Percentiles rank a stretch among this genome's conserved stretches.
Conservation (phyloP, 345 rosid genomes). For the Brassica cretica region DNA sequence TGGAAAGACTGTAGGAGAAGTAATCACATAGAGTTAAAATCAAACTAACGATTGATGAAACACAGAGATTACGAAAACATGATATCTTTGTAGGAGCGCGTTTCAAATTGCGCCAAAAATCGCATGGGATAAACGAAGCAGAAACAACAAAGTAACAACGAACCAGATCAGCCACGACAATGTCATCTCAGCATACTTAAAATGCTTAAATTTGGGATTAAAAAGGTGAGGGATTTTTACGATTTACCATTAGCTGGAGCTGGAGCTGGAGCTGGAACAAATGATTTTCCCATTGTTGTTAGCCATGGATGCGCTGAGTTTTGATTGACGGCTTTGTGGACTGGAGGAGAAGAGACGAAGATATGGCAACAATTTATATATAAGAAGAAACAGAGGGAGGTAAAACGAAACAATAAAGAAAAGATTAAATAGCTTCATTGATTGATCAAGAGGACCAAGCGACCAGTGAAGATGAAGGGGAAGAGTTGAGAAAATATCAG, state of each 20-base stretch:
- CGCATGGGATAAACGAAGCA: neutral
- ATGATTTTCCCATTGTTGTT: neutral
- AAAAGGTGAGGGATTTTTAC: neutral
- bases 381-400: neutral
- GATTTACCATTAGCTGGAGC: neutral
- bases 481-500: neutral
- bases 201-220: neutral
- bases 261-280: neutral
- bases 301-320: neutral
- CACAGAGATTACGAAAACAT: neutral
- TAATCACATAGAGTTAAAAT: neutral
- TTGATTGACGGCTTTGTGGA: neutral
- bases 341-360: neutral
- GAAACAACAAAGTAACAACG: neutral
- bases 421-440: neutral
- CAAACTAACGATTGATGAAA: neutral
- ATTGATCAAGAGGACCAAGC: neutral
- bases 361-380: neutral
- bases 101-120: neutral
- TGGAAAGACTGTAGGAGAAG: neutral
- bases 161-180: neutral
- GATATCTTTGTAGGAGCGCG: neutral
- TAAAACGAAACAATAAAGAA: neutral
- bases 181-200: neutral
- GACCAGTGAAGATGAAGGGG: neutral